phyloP scores from a whole-genome alignment of 371 early-diverging fungal genomes.

The Syncephalastrum contaminatum region DNA sequence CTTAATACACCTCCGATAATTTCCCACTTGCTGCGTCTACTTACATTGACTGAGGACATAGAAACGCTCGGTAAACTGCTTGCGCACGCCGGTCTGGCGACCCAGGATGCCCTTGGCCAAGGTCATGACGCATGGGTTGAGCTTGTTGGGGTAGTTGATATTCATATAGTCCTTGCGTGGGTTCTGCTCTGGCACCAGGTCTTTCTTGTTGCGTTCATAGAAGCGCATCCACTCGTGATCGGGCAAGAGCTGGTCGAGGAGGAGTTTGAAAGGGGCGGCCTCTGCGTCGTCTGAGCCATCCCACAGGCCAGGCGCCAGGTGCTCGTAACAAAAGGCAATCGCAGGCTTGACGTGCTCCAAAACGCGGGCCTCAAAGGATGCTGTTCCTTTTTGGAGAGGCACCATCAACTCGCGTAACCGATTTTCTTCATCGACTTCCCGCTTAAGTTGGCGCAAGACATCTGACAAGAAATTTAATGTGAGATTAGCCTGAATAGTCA shows the following conservation, averaged over 20 bases:
- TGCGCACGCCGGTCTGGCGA: slow-evolving; percentile 33
- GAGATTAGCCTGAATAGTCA: slow-evolving; percentile 3
- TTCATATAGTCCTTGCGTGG: slow-evolving; percentile 35
- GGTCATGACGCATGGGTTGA: slow-evolving; percentile 39
- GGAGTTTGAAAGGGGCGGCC: slow-evolving; percentile 18
- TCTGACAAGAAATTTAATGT: slow-evolving; percentile 16
- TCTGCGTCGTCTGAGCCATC: slow-evolving; percentile 23
- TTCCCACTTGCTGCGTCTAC: not conserved
- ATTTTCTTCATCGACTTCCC: slow-evolving; percentile 45
- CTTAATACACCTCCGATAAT: not conserved
- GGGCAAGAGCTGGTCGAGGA: slow-evolving; percentile 29
- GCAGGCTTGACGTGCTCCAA: slow-evolving; percentile 23
- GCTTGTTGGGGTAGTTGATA: slow-evolving; percentile 50
- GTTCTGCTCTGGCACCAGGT: slow-evolving; percentile 33
- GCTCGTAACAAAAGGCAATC: slow-evolving; percentile 24
- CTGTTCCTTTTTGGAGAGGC: slow-evolving; percentile 31
- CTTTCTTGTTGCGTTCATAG: slow-evolving; percentile 23
- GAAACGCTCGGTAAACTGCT: slow-evolving; percentile 34
- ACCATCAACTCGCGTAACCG: slow-evolving; percentile 35
- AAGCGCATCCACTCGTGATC: slow-evolving; percentile 36
- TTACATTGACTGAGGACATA: slow-evolving; percentile 46
- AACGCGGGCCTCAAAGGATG: slow-evolving; percentile 23
- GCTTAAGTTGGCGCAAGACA: slow-evolving; percentile 41
- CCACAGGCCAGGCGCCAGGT: slow-evolving; percentile 18
- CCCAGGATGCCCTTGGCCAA: slow-evolving; percentile 38